These are phyloP conservation scores for Coix lacrymajobi DNA, from an alignment of 176 grass and related monocot genomes.

Conservation along the genomic window DNA sequence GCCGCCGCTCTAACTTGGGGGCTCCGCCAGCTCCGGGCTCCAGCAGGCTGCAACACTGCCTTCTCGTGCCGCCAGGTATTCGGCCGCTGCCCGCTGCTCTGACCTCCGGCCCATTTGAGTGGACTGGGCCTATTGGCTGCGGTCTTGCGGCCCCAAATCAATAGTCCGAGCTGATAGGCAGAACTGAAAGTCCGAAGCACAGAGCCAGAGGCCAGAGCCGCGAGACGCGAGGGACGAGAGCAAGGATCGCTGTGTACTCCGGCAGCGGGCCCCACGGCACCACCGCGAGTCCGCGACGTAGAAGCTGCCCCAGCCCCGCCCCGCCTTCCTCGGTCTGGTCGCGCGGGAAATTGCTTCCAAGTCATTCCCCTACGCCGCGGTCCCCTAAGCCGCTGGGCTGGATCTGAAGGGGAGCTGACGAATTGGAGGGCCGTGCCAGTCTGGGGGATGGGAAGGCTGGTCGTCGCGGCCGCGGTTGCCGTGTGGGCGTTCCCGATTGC, in stretches of 20 bases:
- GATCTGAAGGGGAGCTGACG: constrained; percentile 26
- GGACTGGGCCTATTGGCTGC: neutral
- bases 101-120: neutral
- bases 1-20: no score
- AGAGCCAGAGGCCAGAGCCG: neutral
- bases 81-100: no score
- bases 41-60: no score
- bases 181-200: neutral
- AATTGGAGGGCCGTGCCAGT: neutral
- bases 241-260: constrained; percentile 3
- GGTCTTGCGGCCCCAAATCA: neutral
- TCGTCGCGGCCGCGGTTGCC: constrained; percentile 34
- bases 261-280: constrained; percentile 3
- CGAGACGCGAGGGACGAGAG: no score
- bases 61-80: no score
- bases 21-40: no score
- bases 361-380: neutral
- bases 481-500: constrained; percentile 47
- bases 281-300: neutral
- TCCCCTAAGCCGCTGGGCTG: neutral
- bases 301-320: neutral
- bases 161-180: neutral
- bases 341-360: neutral
- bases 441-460: constrained; percentile 40
- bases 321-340: neutral